Base-by-base conservation (phyloP, 2,329 filamentous ascomycete species). In the Lachnellula willkommii region DNA sequence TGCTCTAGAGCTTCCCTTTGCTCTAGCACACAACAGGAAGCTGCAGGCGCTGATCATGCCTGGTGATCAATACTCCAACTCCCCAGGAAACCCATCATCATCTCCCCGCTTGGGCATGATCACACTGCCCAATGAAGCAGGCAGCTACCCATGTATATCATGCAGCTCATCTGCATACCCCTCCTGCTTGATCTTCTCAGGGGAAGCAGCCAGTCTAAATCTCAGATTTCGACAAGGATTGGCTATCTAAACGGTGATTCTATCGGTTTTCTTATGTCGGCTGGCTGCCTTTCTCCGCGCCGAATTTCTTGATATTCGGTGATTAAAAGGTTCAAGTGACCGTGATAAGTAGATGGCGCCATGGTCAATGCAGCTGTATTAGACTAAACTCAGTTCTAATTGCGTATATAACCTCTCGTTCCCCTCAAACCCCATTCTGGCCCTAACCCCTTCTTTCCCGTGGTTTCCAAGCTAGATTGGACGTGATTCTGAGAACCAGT, bases 141-240 rank as follows among this genome's bases (percentile, higher is more conserved):
- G 39, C 37, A 5, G 14, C 24, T n/a, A 45, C 47, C 40, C 53
- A 50, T 43, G 37, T 14, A 46, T 7, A 4, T 35, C 50, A 24
- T 53, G 37, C 6, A 46, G 20, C 17, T 35, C 50, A 24, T 53
- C 47, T 49, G 45, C 45, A 17, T 3, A 17, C 49, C 54, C 54
- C 49, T 56, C 49, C 45, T 49, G 12, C 20, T 22, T 32, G 24
- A 11, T 14, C 28, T 47, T 51, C 4, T 55, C 58, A 60, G 58
- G 58, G 60, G 58, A 59, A 62, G 46, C 55, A 56, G 35, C 60
- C 60, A 62, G 56, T 62, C 32, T 50, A 46, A 20, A 54, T 11
- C 50, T 53, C 46, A 22, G 52, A 50, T 53, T 50, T 4, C 26
- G 15, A 45, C 45, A 17, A 46, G 39, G 46, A 26, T 55, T 28